These are phyloP conservation scores for Elsinoe necatrix DNA, from an alignment of 2,329 filamentous ascomycete species.

Conservation along the genomic window DNA sequence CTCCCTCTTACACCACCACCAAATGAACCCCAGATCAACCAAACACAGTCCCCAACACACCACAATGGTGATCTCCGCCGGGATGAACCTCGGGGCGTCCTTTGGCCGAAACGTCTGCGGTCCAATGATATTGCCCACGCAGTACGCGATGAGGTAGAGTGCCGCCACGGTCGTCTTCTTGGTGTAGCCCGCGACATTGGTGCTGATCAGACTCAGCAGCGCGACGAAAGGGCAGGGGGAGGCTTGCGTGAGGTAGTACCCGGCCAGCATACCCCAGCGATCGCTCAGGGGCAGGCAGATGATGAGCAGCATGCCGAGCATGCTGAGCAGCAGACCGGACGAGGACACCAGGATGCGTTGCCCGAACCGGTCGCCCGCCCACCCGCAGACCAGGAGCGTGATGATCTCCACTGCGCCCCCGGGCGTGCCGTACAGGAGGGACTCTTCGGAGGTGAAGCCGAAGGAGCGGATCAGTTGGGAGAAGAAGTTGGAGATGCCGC, in stretches of 20 bases:
- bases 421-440: constrained; percentile 56
- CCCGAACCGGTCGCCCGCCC: constrained; percentile 47
- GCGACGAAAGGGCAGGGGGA: constrained; percentile 55
- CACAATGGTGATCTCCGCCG: constrained; percentile 53
- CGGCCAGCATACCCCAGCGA: constrained; percentile 51
- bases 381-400: constrained; percentile 47
- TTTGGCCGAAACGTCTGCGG: constrained; percentile 50
- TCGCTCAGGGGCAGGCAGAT: constrained; percentile 52
- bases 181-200: constrained; percentile 52
- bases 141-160: constrained; percentile 46
- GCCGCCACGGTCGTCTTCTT: constrained; percentile 53
- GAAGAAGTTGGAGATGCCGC: constrained; percentile 54
- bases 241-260: constrained; percentile 58
- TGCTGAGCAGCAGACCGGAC: constrained; percentile 43
- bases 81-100: constrained; percentile 52
- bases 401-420: constrained; percentile 58
- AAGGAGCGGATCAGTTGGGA: constrained; percentile 54
- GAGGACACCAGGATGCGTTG: constrained; percentile 51
- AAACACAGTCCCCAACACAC: constrained; percentile 50
- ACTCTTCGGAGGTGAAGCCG: constrained; percentile 55
- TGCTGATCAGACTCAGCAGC: constrained; percentile 53
- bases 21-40: constrained; percentile 52
- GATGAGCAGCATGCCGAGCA: constrained; percentile 58
- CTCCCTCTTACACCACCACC: constrained; percentile 50
- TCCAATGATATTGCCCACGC: constrained; percentile 49